Evolutionary conservation across 2,329 filamentous ascomycete species (phyloP).

Genomic region (Escovopsis sp.): DNA sequence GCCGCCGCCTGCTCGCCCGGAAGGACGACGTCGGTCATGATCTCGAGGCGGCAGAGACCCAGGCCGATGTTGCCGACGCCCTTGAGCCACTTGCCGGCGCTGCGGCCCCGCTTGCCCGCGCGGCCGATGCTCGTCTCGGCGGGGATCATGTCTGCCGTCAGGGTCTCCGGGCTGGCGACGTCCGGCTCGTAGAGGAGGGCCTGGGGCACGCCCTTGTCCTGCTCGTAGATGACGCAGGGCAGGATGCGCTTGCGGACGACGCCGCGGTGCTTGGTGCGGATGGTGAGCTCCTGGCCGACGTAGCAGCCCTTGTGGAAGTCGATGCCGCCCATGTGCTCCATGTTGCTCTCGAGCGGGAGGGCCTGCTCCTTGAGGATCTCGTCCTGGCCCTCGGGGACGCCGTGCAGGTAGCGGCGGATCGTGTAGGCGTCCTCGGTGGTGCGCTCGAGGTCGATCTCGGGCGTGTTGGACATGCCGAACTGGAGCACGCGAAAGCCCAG

Average conservation of each 20-base stretch:
- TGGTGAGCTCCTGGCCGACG: conserved; percentile 89
- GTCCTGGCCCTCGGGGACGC: conserved; percentile 69
- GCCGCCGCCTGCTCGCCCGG: conserved; percentile 52
- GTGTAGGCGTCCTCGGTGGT: conserved; percentile 48
- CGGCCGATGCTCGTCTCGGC: conserved; percentile 34
- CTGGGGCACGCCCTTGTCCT: conserved; percentile 21
- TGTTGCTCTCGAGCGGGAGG: conserved; percentile 75
- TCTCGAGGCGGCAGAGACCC: conserved; percentile 72
- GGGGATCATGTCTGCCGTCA: conserved; percentile 23
- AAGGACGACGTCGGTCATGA: conserved; percentile 69
- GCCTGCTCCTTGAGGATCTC: conserved; percentile 60
- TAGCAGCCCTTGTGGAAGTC: conserved; percentile 97
- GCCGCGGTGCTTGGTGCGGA: conserved; percentile 85
- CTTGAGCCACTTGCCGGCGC: conserved; percentile 64
- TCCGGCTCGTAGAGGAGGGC: conserved; percentile 32
- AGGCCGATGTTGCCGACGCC: conserved; percentile 77
- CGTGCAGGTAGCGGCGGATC: conserved; percentile 61
- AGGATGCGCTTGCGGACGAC: conserved; percentile 84
- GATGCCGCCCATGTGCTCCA: conserved; percentile 73
- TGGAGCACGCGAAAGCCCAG: conserved; percentile 37
- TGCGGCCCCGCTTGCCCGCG: conserved; percentile 44
- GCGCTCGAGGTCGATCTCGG: conserved; percentile 27
- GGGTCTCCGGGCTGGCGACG: conserved; percentile 10
- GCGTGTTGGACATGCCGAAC: conserved; percentile 12
- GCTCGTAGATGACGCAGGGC: conserved; percentile 58